phyloP scores from a whole-genome alignment of 345 rosid species.

The Bruguiera gymnorhiza region DNA sequence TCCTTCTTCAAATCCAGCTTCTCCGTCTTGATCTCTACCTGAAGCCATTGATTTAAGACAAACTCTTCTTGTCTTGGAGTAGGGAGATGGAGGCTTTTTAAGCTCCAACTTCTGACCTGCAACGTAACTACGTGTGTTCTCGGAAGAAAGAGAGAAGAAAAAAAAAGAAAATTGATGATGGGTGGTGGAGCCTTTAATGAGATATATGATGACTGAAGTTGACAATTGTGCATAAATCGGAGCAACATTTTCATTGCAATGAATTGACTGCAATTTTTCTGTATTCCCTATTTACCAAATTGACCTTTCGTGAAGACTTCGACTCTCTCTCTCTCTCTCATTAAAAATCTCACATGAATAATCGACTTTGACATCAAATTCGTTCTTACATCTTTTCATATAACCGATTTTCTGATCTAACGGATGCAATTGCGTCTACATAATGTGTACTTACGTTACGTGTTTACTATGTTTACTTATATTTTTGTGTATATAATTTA shows the following conservation, averaged over 20 bases:
- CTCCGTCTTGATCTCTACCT: slow-evolving; percentile 34
- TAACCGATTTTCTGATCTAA: too few relatives aligned
- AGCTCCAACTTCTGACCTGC: slow-evolving; percentile 75
- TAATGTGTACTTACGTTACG: too few relatives aligned
- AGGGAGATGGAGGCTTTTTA: slow-evolving; percentile 24
- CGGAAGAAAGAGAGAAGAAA: neutral
- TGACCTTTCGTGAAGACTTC: neutral
- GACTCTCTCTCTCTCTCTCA: too few relatives aligned
- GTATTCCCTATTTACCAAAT: neutral
- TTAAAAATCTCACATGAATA: too few relatives aligned
- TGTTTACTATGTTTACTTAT: too few relatives aligned
- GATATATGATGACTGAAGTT: neutral
- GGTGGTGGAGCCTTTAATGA: slow-evolving; percentile 2
- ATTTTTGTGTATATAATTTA: too few relatives aligned
- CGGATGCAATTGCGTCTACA: too few relatives aligned
- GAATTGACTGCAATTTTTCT: too few relatives aligned
- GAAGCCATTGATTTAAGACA: neutral
- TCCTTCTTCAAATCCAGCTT: slow-evolving; percentile 46
- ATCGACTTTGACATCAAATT: too few relatives aligned
- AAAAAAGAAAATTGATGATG: slow-evolving; percentile 3
- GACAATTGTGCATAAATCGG: slow-evolving; percentile 12
- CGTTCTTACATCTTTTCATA: too few relatives aligned
- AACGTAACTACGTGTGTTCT: slow-evolving; percentile 49
- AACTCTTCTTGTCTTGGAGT: slow-evolving; percentile 11
- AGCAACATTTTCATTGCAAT: neutral